A percentile compares a stretch with the other conserved stretches of the same genome.
Evolutionary conservation across 176 grass and related monocot species (phyloP).

Genomic region (Avena atlantica): DNA sequence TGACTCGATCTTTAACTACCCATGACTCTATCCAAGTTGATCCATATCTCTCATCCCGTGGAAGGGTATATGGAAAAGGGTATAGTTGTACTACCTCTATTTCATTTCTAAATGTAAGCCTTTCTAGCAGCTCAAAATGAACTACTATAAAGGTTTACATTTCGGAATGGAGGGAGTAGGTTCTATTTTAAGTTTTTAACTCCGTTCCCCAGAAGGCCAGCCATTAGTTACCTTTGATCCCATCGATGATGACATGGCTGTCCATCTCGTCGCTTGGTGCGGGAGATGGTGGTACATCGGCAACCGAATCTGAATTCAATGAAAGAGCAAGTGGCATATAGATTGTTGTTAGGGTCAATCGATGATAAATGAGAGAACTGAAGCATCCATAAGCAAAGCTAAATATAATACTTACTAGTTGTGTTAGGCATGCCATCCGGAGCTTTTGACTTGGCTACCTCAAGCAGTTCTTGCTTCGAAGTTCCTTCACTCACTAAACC

Average conservation of each 20-base stretch:
- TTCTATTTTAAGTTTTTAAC: background rate
- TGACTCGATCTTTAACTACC: too few relatives aligned
- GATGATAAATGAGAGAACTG: background rate
- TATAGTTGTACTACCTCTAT: background rate
- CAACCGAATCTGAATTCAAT: constrained; percentile 11
- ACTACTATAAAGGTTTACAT: too few relatives aligned
- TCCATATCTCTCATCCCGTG: background rate
- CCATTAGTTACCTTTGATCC: constrained; percentile 21
- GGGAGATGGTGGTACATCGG: background rate
- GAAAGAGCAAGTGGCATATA: background rate
- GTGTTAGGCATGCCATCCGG: background rate
- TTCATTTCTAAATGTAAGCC: too few relatives aligned
- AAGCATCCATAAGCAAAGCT: too few relatives aligned
- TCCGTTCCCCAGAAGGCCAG: background rate
- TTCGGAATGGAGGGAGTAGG: too few relatives aligned
- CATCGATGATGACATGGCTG: background rate
- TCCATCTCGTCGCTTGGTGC: background rate
- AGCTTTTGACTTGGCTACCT: constrained; percentile 3
- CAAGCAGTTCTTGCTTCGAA: constrained; percentile 7
- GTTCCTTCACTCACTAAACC: constrained; percentile 27
- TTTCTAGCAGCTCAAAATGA: too few relatives aligned
- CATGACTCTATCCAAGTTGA: too few relatives aligned
- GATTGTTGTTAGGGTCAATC: background rate
- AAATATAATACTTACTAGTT: background rate
- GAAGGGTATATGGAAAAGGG: too few relatives aligned